Base-by-base conservation (phyloP, 1,139 yeast species). In the Debaryomyces udenii region DNA sequence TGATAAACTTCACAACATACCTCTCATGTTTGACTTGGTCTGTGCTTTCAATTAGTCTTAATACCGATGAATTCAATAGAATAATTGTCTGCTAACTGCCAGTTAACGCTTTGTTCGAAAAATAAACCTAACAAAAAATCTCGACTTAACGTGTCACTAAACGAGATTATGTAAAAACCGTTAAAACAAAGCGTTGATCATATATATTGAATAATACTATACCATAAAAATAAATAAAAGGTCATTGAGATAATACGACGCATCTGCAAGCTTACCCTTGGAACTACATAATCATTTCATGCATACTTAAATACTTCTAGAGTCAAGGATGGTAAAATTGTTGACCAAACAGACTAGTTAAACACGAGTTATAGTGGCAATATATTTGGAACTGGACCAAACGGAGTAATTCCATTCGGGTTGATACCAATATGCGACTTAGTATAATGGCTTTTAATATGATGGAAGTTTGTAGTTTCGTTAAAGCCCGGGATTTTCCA, bases 371-470 rank as follows among this genome's bases (percentile, higher is more conserved):
- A 26, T 11, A 60, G 53, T 11, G 66, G 68, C 47, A 71, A 58
- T 46, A 89, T 86, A 55, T 87, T 67, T 29, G 96, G 96, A 36
- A 84, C 55, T 14, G 99, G 99, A 3, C 99, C 99, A 33, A 85
- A 59, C 6, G 98, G 96, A 2, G 96, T 86, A 50, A 93, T 85
- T 2, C 86, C 84, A 48, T 74, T 68, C 6, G 96, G 97, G 61
- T 93, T 93, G 62, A 89, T 85, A 40, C 76, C 76, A 40, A 77
- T 61, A 62, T 91, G 98, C 16, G 94, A 83, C 64, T 76, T 80
- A 38, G 96, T 89, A 70, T 91, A 93, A 64, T 91, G 97, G 52
- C 71, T 70, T 65, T 91, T 91, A 70, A 91, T 91, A 63, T 91
- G 98, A 35, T 85, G 87, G 57, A 91, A 89, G 60, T 87, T 74